Percentiles rank a stretch among this genome's conserved stretches.
phyloP scores from a whole-genome alignment of 208 protist genomes.

The Leishmania turanica region DNA sequence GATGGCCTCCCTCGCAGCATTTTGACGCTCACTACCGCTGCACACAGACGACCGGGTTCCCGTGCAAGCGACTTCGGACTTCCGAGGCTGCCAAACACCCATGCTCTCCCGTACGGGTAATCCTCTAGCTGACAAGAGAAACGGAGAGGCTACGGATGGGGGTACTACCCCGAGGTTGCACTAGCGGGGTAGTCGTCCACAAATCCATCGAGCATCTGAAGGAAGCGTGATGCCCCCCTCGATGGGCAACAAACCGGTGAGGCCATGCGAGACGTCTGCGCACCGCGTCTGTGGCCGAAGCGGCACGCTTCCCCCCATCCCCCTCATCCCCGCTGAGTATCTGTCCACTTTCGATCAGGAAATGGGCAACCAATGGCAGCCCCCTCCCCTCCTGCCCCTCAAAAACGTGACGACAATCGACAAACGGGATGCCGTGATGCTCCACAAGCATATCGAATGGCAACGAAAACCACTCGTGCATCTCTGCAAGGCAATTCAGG shows the following conservation, averaged over 20 bases:
- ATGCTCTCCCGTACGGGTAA: background rate
- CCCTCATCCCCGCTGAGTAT: background rate
- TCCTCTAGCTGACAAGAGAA: background rate
- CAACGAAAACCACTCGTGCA: background rate
- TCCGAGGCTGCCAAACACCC: background rate
- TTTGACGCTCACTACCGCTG: background rate
- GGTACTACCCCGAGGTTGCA: no score
- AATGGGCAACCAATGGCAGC: no score
- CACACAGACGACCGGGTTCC: background rate
- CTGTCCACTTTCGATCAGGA: background rate
- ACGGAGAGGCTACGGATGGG: background rate
- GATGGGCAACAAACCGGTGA: background rate
- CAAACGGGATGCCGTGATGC: background rate
- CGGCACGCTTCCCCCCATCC: background rate
- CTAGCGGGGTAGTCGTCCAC: background rate
- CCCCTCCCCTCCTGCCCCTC: no score
- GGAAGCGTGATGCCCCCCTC: no score
- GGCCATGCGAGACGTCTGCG: background rate
- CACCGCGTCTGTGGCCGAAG: background rate
- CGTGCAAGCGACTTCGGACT: background rate
- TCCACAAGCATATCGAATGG: background rate
- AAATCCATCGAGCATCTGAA: background rate
- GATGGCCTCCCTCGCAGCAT: slow-evolving; percentile 14
- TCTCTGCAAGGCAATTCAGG: background rate
- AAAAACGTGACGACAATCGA: background rate